Base-by-base conservation (phyloP, 306 rosid species). In the Quercus wislizeni region DNA sequence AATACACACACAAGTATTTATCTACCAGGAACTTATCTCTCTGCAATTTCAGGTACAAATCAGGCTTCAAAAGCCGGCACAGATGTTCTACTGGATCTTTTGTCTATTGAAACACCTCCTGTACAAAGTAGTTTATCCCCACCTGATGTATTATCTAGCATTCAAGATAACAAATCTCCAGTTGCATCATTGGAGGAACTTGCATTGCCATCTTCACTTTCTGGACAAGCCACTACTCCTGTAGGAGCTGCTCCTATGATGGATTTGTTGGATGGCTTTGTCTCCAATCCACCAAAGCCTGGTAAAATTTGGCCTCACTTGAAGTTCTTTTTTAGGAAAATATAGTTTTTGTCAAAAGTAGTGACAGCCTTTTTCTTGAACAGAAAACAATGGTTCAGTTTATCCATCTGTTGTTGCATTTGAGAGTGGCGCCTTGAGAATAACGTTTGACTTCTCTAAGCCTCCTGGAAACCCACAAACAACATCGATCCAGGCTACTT, bases 371-470 rank as follows among this genome's bases (percentile, higher is more conserved):
- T 69, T 84, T 72, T 69, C 73, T 76, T 78, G 76, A 83, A 76
- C 88, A 92, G 97, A 89, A 78, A 85, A 83, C 87, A 91, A 88
- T 65, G 94, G 97, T 85, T 82, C 88, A 55, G 92, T 80, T 63
- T 87, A 90, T 90, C 98, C 98, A 76, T 89, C 99, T 61, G 52
- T 90, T 46, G 90, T 92, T 56, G 99, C 94, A 31, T 90, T 83
- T 80, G 98, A 93, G 91, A 95, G 99, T 85, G 90, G 92, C 82
- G 84, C 88, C 69, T 83, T 95, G 89, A 93, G 84, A 88, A 85
- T 93, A 78, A 84, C 84, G 55, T 95, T 93, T 78, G 84, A 78
- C 88, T 93, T 95, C 87, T 90, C 97, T 13, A 93, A 95, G 88
- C 81, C 83, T 74, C 84, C 93, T 69, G 99, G 91, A 83, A 93